phyloP scores from a whole-genome alignment of 352 stramenopile species.

The Phytophthora tubulina region DNA sequence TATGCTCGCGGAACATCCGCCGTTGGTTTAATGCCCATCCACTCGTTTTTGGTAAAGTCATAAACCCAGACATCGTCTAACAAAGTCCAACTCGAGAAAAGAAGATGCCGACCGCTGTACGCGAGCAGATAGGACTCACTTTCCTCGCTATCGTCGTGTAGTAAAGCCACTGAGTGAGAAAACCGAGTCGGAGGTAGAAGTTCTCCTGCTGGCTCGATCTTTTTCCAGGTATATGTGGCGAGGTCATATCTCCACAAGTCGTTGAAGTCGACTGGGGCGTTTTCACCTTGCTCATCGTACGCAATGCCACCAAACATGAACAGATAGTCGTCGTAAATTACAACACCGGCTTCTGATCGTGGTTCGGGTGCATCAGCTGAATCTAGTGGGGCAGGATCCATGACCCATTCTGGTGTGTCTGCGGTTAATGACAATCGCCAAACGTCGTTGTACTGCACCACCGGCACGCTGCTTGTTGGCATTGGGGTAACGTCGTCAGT shows the following conservation, averaged over 20 bases:
- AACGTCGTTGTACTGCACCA: conserved; percentile 65
- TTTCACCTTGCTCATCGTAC: conserved; percentile 58
- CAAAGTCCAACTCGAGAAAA: conserved; percentile 59
- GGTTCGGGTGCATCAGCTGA: conserved; percentile 35
- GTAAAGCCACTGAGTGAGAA: conserved; percentile 62
- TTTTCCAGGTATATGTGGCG: conserved; percentile 47
- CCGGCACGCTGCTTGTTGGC: conserved; percentile 27
- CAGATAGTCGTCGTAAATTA: conserved; percentile 59
- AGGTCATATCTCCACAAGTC: conserved; percentile 79
- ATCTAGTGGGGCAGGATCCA: conserved; percentile 36
- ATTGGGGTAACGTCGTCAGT: not conserved
- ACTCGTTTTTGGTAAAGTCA: conserved; percentile 53
- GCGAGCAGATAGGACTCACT: conserved; percentile 54
- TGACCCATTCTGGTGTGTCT: conserved; percentile 43
- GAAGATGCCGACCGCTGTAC: conserved; percentile 67
- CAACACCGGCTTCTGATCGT: conserved; percentile 61
- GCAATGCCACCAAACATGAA: conserved; percentile 79
- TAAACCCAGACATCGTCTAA: conserved; percentile 71
- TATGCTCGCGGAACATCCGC: conserved; percentile 57
- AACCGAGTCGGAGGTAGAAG: conserved; percentile 55
- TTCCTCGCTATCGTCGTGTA: conserved; percentile 39
- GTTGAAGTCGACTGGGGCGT: conserved; percentile 55
- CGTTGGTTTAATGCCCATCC: conserved; percentile 40
- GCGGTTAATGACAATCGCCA: conserved; percentile 53
- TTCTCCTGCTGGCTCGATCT: conserved; percentile 38